Evolutionary conservation across 1,284 basidiomycete species (phyloP).

Genomic region (Fomitopsis palustris): DNA sequence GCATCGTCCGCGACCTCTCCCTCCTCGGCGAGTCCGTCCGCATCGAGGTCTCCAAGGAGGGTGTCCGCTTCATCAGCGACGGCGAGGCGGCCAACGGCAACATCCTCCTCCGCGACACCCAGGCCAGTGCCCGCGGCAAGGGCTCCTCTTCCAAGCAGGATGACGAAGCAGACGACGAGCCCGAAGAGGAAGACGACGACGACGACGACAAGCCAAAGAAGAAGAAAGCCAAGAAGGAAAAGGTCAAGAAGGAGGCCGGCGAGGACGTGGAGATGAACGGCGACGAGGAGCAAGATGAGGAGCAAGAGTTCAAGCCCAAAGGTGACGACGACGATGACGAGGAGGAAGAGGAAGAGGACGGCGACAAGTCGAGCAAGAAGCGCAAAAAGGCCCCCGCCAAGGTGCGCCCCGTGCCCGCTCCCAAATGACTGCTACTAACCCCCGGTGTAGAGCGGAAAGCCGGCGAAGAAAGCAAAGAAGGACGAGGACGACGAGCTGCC

Average conservation of each 20-base stretch:
- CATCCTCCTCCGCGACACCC: slow-evolving; percentile 79
- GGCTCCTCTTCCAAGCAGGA: slow-evolving; percentile 19
- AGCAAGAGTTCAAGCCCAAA: slow-evolving; percentile 40
- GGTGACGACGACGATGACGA: slow-evolving; percentile 43
- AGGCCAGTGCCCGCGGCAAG: slow-evolving; percentile 39
- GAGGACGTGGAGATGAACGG: slow-evolving; percentile 38
- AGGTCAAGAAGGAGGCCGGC: slow-evolving; percentile 38
- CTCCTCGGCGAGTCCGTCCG: slow-evolving; percentile 92
- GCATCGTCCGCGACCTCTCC: slow-evolving; percentile 93
- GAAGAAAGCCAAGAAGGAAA: slow-evolving; percentile 45
- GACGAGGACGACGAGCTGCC: slow-evolving; percentile 38
- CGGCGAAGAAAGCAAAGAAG: slow-evolving; percentile 52
- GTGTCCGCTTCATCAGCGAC: slow-evolving; percentile 90
- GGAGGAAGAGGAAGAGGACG: slow-evolving; percentile 31
- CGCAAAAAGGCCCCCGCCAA: slow-evolving; percentile 62
- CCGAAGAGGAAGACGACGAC: slow-evolving; percentile 35
- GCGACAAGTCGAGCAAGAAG: slow-evolving; percentile 39
- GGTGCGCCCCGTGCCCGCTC: slow-evolving; percentile 32
- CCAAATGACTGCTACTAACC: neutral
- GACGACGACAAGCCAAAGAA: slow-evolving; percentile 39
- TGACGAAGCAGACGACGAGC: slow-evolving; percentile 39
- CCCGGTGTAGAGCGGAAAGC: slow-evolving; percentile 38
- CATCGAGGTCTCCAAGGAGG: slow-evolving; percentile 96
- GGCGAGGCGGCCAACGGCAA: slow-evolving; percentile 94
- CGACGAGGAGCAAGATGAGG: slow-evolving; percentile 33